These are phyloP conservation scores for Fragilariopsis cylindrus DNA, from an alignment of 108 stramenopile genomes.

Conservation along the genomic window DNA sequence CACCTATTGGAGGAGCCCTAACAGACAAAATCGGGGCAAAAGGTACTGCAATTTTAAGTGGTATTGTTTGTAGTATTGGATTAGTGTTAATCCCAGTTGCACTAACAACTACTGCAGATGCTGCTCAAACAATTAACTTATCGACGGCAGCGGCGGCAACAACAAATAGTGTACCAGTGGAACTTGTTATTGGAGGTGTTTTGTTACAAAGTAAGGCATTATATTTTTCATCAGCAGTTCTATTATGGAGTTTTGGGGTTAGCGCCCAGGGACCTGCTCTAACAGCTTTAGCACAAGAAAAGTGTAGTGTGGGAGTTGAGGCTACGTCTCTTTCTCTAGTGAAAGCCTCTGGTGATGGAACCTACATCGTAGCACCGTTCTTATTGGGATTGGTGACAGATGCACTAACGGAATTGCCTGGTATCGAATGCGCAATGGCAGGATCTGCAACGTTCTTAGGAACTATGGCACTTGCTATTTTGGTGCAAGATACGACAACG, in stretches of 20 bases:
- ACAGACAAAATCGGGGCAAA: constrained; percentile 50
- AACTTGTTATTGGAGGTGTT: constrained; percentile 8
- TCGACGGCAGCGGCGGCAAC: neutral
- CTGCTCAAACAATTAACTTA: too few species aligned
- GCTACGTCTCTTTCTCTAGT: constrained; percentile 72
- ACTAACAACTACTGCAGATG: constrained; percentile 13
- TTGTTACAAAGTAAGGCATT: constrained; percentile 22
- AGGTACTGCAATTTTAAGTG: constrained; percentile 46
- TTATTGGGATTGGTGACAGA: constrained; percentile 62
- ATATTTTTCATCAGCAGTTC: constrained; percentile 48
- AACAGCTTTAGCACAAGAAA: constrained; percentile 59
- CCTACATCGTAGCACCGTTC: constrained; percentile 75
- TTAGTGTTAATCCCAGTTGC: constrained; percentile 55
- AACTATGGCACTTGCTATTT: constrained; percentile 5
- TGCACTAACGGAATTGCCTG: neutral
- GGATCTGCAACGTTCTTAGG: constrained; percentile 32
- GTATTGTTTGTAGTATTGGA: constrained; percentile 44
- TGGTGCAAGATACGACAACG: constrained; percentile 5
- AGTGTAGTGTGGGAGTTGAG: constrained; percentile 54
- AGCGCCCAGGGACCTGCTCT: constrained; percentile 73
- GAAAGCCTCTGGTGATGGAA: constrained; percentile 67
- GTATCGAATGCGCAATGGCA: constrained; percentile 42
- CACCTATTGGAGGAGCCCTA: constrained; percentile 57
- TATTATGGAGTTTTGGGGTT: constrained; percentile 62
- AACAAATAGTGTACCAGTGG: neutral